Conservation (phyloP, 257 asterid species). For the Plantago major region DNA sequence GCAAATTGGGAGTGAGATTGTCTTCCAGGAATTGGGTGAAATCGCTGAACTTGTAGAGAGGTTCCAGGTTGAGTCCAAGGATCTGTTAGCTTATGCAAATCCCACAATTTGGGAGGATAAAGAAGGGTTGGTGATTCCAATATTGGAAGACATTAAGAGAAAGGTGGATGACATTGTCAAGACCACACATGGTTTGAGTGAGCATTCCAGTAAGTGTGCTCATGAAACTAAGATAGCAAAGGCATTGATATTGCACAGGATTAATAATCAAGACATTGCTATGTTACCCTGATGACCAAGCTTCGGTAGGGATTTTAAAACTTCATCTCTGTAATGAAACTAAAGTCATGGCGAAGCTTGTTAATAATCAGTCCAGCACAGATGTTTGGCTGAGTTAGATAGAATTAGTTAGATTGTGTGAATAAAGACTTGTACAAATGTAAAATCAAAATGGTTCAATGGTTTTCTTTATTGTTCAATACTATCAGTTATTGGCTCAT, state of each 20-base stretch:
- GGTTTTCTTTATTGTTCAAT: too few relatives aligned
- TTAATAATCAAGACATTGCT: constrained; percentile 39
- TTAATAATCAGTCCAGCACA: too few relatives aligned
- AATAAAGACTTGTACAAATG: too few relatives aligned
- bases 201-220: constrained; percentile 52
- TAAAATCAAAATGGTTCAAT: too few relatives aligned
- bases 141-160: constrained; percentile 56
- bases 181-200: constrained; percentile 50
- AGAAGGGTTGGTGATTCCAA: constrained; percentile 54
- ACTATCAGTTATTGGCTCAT: too few relatives aligned
- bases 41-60: constrained; percentile 48
- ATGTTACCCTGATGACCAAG: constrained; percentile 41
- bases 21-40: constrained; percentile 53
- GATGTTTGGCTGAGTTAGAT: too few relatives aligned
- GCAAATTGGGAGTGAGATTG: constrained; percentile 49
- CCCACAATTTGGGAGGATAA: constrained; percentile 45
- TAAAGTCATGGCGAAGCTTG: too few relatives aligned
- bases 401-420: too few relatives aligned
- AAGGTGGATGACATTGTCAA: constrained; percentile 46
- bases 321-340: too few relatives aligned
- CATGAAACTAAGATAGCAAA: constrained; percentile 55
- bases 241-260: constrained; percentile 51
- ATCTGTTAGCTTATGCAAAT: constrained; percentile 42
- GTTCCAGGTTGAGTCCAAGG: constrained; percentile 53
- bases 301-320: too few relatives aligned